Conservation (phyloP, 441 rosid species). For the Iberis amara region DNA sequence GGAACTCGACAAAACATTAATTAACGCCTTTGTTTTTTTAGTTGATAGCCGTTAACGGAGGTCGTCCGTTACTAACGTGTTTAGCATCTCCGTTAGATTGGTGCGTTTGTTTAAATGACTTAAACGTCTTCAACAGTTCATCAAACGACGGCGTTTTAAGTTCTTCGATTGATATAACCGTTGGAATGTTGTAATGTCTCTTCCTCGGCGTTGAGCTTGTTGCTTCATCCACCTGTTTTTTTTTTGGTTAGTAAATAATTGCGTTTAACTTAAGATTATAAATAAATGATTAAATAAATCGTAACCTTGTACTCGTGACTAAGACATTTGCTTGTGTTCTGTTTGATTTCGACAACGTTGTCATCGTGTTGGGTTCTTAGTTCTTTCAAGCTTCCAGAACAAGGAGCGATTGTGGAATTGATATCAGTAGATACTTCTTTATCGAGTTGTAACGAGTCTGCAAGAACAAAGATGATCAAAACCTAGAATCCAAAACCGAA, state of each 20-base stretch:
- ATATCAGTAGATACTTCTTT: slow-evolving; percentile 68
- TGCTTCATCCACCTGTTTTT: slow-evolving; percentile 71
- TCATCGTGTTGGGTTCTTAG: slow-evolving; percentile 70
- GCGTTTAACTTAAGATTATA: too few species aligned
- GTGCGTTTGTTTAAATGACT: slow-evolving; percentile 43
- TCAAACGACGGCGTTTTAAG: slow-evolving; percentile 86
- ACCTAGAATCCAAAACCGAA: too few species aligned
- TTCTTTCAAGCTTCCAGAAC: slow-evolving; percentile 63
- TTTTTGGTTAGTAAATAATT: too few species aligned
- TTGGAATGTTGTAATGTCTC: slow-evolving; percentile 72
- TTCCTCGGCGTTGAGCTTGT: slow-evolving; percentile 87
- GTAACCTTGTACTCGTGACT: slow-evolving; percentile 64
- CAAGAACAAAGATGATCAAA: too few species aligned
- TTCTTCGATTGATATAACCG: slow-evolving; percentile 69
- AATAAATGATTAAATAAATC: neutral
- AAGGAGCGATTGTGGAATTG: slow-evolving; percentile 65
- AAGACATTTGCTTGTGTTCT: slow-evolving; percentile 76
- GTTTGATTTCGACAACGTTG: slow-evolving; percentile 68
- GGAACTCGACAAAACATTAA: neutral
- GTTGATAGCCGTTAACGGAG: slow-evolving; percentile 90
- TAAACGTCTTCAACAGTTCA: slow-evolving; percentile 65
- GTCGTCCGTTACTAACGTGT: slow-evolving; percentile 44
- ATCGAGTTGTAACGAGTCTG: slow-evolving; percentile 90
- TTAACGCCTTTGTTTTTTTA: neutral
- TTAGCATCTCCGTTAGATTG: slow-evolving; percentile 71